A percentile compares a stretch with the other conserved stretches of the same genome.
Evolutionary conservation across 208 protist species (phyloP).

Genomic region (Trypanosoma caninum): DNA sequence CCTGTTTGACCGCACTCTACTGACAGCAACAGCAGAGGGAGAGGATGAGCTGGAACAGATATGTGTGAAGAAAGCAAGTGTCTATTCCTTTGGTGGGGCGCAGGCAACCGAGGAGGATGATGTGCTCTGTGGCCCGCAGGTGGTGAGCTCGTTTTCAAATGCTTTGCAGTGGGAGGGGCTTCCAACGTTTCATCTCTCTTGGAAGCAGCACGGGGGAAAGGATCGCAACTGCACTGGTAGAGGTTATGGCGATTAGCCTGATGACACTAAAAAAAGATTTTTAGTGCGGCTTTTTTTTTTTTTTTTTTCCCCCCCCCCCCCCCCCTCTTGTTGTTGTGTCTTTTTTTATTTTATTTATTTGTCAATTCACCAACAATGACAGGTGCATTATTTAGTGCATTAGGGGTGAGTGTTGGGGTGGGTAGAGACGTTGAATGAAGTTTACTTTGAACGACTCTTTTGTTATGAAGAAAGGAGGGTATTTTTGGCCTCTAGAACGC

Average conservation of each 20-base stretch:
- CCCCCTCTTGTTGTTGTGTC: slow-evolving; percentile 2
- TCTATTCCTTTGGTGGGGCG: too few species aligned
- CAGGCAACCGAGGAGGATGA: background rate
- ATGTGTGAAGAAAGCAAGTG: too few species aligned
- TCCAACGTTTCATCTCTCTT: slow-evolving; percentile 83
- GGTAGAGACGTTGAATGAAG: too few species aligned
- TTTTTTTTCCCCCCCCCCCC: background rate
- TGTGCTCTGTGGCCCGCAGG: slow-evolving; percentile 25
- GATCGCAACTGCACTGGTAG: background rate
- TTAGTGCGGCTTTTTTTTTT: too few species aligned
- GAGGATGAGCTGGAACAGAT: slow-evolving; percentile 20
- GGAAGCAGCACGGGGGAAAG: slow-evolving; percentile 28
- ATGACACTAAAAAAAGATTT: slow-evolving; percentile 1
- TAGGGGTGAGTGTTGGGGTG: too few species aligned
- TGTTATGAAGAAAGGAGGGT: too few species aligned
- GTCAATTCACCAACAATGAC: background rate
- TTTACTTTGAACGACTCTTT: too few species aligned
- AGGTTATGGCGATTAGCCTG: too few species aligned
- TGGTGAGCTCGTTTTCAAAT: slow-evolving; percentile 34
- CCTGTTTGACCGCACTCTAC: slow-evolving; percentile 35
- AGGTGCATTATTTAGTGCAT: too few species aligned
- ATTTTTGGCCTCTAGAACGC: too few species aligned
- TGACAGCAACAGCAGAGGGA: slow-evolving; percentile 16
- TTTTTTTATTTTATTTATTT: slow-evolving; percentile 10
- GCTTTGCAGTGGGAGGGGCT: slow-evolving; percentile 74